phyloP scores from a whole-genome alignment of 768 basidiomycete genomes.

The Kwoniella sp. region DNA sequence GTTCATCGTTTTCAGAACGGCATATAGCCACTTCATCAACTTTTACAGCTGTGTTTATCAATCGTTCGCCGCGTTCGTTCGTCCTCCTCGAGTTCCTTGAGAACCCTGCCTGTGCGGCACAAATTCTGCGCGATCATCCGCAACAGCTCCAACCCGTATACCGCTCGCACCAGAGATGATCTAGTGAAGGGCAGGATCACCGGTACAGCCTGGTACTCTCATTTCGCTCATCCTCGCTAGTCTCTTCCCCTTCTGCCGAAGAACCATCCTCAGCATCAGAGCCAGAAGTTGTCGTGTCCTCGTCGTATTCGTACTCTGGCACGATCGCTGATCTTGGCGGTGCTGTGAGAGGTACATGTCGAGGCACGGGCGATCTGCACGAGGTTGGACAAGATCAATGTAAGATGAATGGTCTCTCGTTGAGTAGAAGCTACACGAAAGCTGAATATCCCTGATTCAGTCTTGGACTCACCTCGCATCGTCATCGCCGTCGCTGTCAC shows the following conservation, averaged over 20 bases:
- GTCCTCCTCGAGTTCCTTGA: not conserved
- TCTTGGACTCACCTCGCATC: conserved; percentile 12
- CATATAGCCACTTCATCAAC: too few species aligned
- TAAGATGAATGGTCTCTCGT: not conserved
- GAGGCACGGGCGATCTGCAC: conserved; percentile 5
- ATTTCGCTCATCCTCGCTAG: not conserved
- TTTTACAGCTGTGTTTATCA: too few species aligned
- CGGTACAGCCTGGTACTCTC: conserved; percentile 10
- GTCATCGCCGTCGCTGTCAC: conserved; percentile 41
- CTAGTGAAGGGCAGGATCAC: too few species aligned
- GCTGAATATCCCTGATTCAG: too few species aligned
- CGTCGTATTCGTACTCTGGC: conserved; percentile 42
- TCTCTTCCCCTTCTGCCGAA: conserved; percentile 18
- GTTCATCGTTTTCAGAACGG: too few species aligned
- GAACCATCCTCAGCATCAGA: not conserved
- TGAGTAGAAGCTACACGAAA: not conserved
- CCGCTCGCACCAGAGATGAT: too few species aligned
- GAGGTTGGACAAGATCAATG: not conserved
- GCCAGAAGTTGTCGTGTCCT: not conserved
- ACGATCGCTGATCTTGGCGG: conserved; percentile 46
- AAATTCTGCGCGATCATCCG: too few species aligned
- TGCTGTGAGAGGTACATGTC: conserved; percentile 30
- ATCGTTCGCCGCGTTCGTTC: not conserved
- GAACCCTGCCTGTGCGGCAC: too few species aligned
- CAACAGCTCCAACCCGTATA: too few species aligned